Percentiles rank a stretch among this genome's conserved stretches.
phyloP scores from a whole-genome alignment of 108 stramenopile genomes.

The Craspedostauros australis region DNA sequence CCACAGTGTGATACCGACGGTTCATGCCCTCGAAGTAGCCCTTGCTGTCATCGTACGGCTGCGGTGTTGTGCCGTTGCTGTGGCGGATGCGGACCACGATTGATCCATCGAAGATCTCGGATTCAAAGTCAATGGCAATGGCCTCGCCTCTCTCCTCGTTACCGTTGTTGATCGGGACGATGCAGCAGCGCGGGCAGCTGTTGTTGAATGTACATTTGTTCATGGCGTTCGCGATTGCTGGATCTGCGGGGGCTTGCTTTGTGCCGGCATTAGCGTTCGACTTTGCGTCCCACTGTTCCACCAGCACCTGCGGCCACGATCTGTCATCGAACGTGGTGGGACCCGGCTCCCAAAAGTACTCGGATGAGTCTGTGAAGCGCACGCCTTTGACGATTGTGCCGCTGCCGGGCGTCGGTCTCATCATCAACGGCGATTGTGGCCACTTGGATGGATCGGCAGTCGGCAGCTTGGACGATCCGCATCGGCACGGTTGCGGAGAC shows the following conservation, averaged over 20 bases:
- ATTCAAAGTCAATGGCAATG: conserved; percentile 68
- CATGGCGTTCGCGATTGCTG: conserved; percentile 17
- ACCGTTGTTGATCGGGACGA: conserved; percentile 73
- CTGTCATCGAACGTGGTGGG: not conserved
- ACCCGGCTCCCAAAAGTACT: conserved; percentile 32
- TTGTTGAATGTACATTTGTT: not conserved
- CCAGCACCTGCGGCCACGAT: conserved; percentile 4
- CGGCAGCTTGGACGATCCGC: conserved; percentile 4
- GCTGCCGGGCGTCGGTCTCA: conserved; percentile 52
- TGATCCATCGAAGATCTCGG: conserved; percentile 63
- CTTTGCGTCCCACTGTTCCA: conserved; percentile 14
- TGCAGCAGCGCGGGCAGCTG: conserved; percentile 41
- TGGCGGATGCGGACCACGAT: conserved; percentile 48
- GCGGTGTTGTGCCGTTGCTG: conserved; percentile 29
- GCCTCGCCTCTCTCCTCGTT: conserved; percentile 45
- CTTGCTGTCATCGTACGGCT: conserved; percentile 34
- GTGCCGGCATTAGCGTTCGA: too few species aligned
- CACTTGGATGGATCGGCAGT: conserved; percentile 30
- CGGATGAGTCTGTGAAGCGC: conserved; percentile 33
- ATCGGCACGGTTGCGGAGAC: conserved; percentile 11
- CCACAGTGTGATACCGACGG: conserved; percentile 51
- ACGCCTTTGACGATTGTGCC: conserved; percentile 50
- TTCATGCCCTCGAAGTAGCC: conserved; percentile 54
- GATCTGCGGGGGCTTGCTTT: too few species aligned
- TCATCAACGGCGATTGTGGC: conserved; percentile 53